Evolutionary conservation across 768 basidiomycete genomes (phyloP), one percentile per base, ranked within the genome.

Genomic region (Lactarius evosmus): DNA sequence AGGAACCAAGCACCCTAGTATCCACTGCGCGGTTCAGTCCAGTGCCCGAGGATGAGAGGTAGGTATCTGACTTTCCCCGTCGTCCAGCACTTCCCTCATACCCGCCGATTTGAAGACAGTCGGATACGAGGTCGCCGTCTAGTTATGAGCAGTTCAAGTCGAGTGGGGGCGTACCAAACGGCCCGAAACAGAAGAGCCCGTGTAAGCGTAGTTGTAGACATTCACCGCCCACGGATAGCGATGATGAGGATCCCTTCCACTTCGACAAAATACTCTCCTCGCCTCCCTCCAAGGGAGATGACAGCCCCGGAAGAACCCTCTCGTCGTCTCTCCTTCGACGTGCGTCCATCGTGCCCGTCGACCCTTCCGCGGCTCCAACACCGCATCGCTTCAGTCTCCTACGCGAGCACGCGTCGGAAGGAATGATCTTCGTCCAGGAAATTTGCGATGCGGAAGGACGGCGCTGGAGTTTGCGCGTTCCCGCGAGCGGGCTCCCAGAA

Each of bases 401-500:
- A 19, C 65, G 67, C 29, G 61, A 61, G 34, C 60, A 57, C 32
- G 62, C 65, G 9, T 58, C 61, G 9, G 58, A 66, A 3, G 67
- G 58, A 11, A 66, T 58, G 0, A 62, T 68, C 36, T 68, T 66
- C 25, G 60, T 66, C 12, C 65, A 66, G 36, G 67, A 68, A 52
- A 68, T 68, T 3, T 61, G 58, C 34, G 67, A 62, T 38, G 61
- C 65, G 27, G 61, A 66, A 6, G 67, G 67, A 11, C 65, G 61
- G 2, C 61, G 67, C 38, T 66, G 67, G 67, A 68, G 67, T 36
- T 36, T 68, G 58, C 61, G 67, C 22, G 65, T 68, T 4, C 65
- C 67, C 2, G 67, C 65, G 25, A 58, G 61, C 12, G 67, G 67
- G 44, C 57, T 68, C 12, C 67, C 67, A 4, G 55, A 61, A 19